Evolutionary conservation across 2,329 filamentous ascomycete species (phyloP), one percentile per base, ranked within the genome.

Genomic region (Aspergillus transmontanensis): DNA sequence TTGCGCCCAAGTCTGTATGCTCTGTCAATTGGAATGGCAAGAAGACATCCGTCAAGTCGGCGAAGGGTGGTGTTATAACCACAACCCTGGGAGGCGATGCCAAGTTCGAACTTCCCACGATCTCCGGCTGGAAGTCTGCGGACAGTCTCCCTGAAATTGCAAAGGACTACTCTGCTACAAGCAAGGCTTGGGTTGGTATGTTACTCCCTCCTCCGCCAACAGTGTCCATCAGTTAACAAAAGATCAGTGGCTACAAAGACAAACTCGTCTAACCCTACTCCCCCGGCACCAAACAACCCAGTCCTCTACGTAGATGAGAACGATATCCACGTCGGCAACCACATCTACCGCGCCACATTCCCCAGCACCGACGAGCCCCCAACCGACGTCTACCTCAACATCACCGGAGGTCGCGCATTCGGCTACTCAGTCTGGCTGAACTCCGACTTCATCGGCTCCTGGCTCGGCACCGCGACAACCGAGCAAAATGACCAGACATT

Each of bases 401-500:
- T 86, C 43, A 82, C 82, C 16, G 86, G 85, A 26, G 86, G 86
- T 28, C 75, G 78, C 32, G 85, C 85, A 2, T 75, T 86, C 63
- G 86, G 86, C 19, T 88, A 82, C 75, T 85, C 81, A 4, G 85
- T 82, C 26, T 88, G 83, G 81, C 73, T 89, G 0, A 89, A 89
- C 72, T 83, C 83, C 10, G 70, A 81, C 6, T 85, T 85, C 71
- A 72, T 89, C 7, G 85, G 85, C 23, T 87, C 86, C 0, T 84
- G 80, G 72, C 77, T 86, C 6, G 87, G 87, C 41, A 57, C 59
- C 30, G 64, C 70, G 3, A 59, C 65, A 14, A 57, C 57, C 14
- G 64, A 66, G 14, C 70, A 71, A 62, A 68, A 63, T 41, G 74
- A 71, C 57, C 64, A 70, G 3, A 79, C 80, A 0, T 78, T 88